Conservation (phyloP, 1,284 basidiomycete genomes). For the Cutaneotrichosporon cyanovorans region DNA sequence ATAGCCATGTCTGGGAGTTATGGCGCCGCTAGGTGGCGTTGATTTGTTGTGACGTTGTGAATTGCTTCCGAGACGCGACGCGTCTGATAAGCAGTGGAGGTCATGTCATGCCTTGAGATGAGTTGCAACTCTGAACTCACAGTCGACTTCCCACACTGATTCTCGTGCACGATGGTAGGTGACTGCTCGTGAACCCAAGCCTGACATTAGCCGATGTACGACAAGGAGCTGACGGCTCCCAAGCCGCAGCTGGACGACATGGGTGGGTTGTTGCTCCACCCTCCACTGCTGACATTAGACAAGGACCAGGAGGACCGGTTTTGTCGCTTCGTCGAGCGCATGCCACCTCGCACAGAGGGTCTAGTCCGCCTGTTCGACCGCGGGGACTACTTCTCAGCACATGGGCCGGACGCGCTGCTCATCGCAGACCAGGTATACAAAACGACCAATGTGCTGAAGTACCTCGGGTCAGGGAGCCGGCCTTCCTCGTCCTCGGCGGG, state of each 20-base stretch:
- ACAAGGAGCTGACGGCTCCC: slow-evolving; percentile 33
- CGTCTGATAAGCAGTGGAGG: slow-evolving; percentile 3
- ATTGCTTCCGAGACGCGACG: slow-evolving; percentile 18
- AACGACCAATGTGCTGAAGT: slow-evolving; percentile 77
- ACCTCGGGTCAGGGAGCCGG: slow-evolving; percentile 49
- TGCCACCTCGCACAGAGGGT: slow-evolving; percentile 51
- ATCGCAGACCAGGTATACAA: slow-evolving; percentile 73
- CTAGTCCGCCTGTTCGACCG: slow-evolving; percentile 80
- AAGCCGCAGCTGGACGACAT: slow-evolving; percentile 43
- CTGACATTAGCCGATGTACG: slow-evolving; percentile 40
- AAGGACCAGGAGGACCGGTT: slow-evolving; percentile 65
- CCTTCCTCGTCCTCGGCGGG: slow-evolving; percentile 24
- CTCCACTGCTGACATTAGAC: slow-evolving; percentile 40
- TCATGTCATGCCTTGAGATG: slow-evolving; percentile 6
- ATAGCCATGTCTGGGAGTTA: neutral
- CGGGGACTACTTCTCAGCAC: slow-evolving; percentile 74
- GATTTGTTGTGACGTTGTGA: neutral
- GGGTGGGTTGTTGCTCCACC: slow-evolving; percentile 11
- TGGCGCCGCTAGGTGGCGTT: no score
- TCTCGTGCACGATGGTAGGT: slow-evolving; percentile 18
- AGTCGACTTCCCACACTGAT: no score
- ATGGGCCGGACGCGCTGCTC: slow-evolving; percentile 80
- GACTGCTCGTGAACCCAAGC: no score
- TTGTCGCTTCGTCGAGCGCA: slow-evolving; percentile 60
- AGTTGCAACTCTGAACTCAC: no score